phyloP scores from a whole-genome alignment of 2,329 filamentous ascomycete genomes.

The Chaetoscypha palmicola region DNA sequence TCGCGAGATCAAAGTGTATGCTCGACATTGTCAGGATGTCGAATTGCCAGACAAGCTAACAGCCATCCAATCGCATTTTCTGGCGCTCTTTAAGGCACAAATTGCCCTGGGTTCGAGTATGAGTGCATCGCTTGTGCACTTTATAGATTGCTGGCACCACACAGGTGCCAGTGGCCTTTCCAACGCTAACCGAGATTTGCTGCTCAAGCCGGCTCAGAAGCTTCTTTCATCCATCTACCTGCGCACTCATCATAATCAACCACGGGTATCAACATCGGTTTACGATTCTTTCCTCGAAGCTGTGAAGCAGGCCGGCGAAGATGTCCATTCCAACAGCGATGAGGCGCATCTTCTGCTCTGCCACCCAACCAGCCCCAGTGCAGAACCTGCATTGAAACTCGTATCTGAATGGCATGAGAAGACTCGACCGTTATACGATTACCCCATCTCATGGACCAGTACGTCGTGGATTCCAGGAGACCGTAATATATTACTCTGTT shows the following conservation, averaged over 20 bases:
- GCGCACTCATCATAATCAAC: background rate
- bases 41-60: background rate
- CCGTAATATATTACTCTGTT: slow-evolving; percentile 14
- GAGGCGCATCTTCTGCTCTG: slow-evolving; percentile 18
- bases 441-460: too few relatives aligned
- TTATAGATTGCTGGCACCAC: too few relatives aligned
- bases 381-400: slow-evolving; percentile 17
- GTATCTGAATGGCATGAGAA: slow-evolving; percentile 9
- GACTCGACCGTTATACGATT: background rate
- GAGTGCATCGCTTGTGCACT: background rate
- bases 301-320: background rate
- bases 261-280: background rate
- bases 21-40: too few relatives aligned
- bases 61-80: background rate
- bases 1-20: too few relatives aligned
- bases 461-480: background rate
- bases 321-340: background rate
- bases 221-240: background rate
- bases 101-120: background rate
- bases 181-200: background rate
- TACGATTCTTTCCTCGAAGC: background rate
- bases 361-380: slow-evolving; percentile 24
- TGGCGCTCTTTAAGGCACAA: background rate
- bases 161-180: too few relatives aligned
- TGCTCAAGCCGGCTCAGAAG: background rate